Conservation (phyloP, 2,329 filamentous ascomycete genomes). For the Trichoderma polysporum region DNA sequence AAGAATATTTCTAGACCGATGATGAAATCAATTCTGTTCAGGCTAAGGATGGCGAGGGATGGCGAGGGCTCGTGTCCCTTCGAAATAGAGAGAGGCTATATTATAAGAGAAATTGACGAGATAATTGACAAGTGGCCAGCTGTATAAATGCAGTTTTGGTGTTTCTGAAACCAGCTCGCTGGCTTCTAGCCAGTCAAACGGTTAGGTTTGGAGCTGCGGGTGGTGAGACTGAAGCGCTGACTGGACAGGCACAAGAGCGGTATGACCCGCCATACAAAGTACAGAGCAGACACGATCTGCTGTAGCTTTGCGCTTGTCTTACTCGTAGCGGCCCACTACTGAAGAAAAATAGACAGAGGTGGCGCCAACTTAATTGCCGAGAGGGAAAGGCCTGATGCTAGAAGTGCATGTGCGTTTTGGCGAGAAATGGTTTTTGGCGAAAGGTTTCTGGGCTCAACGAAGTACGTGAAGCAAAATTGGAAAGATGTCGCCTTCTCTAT, state of each 20-base stretch:
- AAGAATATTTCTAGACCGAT: background rate
- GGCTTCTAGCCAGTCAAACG: background rate
- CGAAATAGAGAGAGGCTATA: background rate
- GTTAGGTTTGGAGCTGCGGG: background rate
- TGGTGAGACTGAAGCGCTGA: constrained; percentile 8
- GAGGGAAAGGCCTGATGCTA: background rate
- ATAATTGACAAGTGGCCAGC: background rate
- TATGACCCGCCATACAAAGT: background rate
- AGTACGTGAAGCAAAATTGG: background rate
- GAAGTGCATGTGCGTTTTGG: too few species aligned
- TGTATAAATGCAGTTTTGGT: background rate
- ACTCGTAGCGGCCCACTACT: background rate
- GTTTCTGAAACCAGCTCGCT: background rate
- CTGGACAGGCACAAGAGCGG: background rate
- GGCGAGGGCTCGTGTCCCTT: background rate
- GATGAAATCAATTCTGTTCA: background rate
- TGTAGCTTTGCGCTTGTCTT: background rate
- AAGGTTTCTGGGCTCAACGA: background rate
- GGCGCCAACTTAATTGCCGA: background rate
- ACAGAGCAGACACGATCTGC: background rate
- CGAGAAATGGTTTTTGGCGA: background rate
- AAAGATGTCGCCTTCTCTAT: background rate
- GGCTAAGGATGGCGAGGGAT: background rate
- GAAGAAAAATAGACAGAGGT: background rate
- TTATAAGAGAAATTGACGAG: background rate